Base-by-base conservation (phyloP, 352 stramenopile genomes). In the Globisporangium barbulae region DNA sequence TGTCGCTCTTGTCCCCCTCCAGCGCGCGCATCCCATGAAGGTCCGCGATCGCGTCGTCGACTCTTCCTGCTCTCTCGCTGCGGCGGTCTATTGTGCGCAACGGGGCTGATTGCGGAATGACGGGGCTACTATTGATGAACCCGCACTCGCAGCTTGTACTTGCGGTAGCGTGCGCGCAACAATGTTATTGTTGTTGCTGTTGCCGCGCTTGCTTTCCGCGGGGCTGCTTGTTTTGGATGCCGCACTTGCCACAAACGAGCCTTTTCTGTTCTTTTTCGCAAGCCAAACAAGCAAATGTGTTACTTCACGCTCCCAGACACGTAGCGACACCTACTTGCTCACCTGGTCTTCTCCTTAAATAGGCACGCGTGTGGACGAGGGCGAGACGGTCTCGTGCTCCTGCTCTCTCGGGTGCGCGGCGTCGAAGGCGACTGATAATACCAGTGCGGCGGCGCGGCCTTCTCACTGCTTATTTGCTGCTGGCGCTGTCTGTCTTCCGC, bases 11-110 rank as follows among this genome's bases (percentile, higher is more conserved):
- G 61, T 74, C 63, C 45, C 41, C 33, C 33, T 69, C 61, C 53
- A 60, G 54, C 60, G 15, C 63, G 61, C 64, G 71, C 76, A 85
- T 85, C 44, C 75, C 77, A 86, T 82, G 75, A 79, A 85, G 50
- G 50, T 57, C 30, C 30, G 30, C 50, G 50, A 57, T 39, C 50
- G 30, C 50, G 33, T 57, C 50, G 21, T 57, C 50, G 21, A 44
- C 50, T 57, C 21, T 19, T 15, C 25, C 22, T 6, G 13, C 42
- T 53, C 19, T 35, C 47, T 53, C 47, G 25, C 25, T 45, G 35
- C 30, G 8, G 30, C 50, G 28, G 50, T 63, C 54, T 57, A 57
- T 42, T 39, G 30, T 3, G 50, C 50, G 33, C 30, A 30, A 28
- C 50, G 28, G 30, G 50, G 30, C 1, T 2, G 3, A 42, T 42